A percentile compares a stretch with the other conserved stretches of the same genome.
Evolutionary conservation across 192 early-diverging fungal genomes (phyloP).

Genomic region (Chytriomyces sp.): DNA sequence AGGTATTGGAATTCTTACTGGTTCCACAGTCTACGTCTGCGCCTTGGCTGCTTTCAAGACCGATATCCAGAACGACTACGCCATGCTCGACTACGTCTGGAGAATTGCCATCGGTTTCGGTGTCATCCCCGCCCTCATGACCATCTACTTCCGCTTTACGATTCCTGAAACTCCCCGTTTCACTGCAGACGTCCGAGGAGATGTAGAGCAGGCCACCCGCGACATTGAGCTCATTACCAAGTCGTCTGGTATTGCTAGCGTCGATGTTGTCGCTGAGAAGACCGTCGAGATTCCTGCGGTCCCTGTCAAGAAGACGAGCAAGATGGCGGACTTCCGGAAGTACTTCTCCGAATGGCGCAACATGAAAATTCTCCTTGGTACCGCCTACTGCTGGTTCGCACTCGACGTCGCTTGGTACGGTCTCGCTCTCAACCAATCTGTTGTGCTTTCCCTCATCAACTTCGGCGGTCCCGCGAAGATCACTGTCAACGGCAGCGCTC

Average conservation of each 20-base stretch:
- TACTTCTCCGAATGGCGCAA: slow-evolving; percentile 83
- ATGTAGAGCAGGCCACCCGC: slow-evolving; percentile 55
- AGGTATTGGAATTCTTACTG: slow-evolving; percentile 81
- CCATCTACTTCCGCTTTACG: slow-evolving; percentile 85
- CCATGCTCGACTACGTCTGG: slow-evolving; percentile 84
- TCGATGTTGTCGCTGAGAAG: neutral
- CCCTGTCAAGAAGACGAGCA: slow-evolving; percentile 19
- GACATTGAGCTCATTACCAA: slow-evolving; percentile 35
- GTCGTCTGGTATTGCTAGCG: slow-evolving; percentile 3
- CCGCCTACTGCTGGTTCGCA: too few relatives aligned
- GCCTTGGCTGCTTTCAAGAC: slow-evolving; percentile 71
- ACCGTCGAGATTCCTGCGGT: too few relatives aligned
- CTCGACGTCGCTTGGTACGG: slow-evolving; percentile 58
- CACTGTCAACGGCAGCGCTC: too few relatives aligned
- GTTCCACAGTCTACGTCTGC: slow-evolving; percentile 73
- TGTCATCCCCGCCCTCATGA: slow-evolving; percentile 74
- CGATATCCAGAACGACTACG: slow-evolving; percentile 63
- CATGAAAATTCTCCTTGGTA: slow-evolving; percentile 69
- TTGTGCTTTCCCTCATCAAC: slow-evolving; percentile 31
- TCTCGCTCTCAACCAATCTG: slow-evolving; percentile 35
- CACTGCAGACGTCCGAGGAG: slow-evolving; percentile 65
- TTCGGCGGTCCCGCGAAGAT: slow-evolving; percentile 31
- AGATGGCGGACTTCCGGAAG: slow-evolving; percentile 22
- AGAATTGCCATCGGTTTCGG: slow-evolving; percentile 84
- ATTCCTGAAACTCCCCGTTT: slow-evolving; percentile 97